Conservation (phyloP, 164 flowering plant genomes). For the Cinnamomum micranthum region DNA sequence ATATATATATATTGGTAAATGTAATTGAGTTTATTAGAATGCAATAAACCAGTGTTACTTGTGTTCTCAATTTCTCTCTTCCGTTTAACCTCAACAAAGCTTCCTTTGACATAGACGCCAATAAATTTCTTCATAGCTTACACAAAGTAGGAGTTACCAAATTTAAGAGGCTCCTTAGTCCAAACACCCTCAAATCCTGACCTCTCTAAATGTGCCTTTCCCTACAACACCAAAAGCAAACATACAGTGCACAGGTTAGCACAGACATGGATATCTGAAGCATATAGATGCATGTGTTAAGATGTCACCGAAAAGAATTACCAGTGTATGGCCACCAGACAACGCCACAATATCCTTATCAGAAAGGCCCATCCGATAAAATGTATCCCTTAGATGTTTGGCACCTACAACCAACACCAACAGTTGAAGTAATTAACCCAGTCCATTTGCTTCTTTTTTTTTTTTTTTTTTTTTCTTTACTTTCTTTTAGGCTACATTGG, state of each 20-base stretch:
- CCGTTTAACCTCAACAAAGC: not conserved
- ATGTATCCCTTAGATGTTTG: conserved; percentile 67
- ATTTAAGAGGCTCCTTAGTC: conserved; percentile 79
- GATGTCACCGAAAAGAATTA: conserved; percentile 16
- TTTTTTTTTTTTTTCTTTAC: too few species aligned
- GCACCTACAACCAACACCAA: conserved; percentile 42
- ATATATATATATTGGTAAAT: too few species aligned
- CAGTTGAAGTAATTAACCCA: not conserved
- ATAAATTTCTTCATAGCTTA: conserved; percentile 26
- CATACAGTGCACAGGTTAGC: not conserved
- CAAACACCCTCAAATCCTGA: conserved; percentile 94
- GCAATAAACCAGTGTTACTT: too few species aligned
- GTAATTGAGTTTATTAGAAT: too few species aligned
- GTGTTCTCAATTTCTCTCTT: too few species aligned
- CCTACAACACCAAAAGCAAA: conserved; percentile 35
- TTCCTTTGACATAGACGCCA: not conserved
- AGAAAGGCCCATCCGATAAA: conserved; percentile 84
- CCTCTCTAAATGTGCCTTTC: conserved; percentile 77
- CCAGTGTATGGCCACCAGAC: conserved; percentile 90
- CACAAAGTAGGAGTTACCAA: conserved; percentile 86
- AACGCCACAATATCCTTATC: conserved; percentile 93
- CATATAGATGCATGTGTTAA: not conserved
- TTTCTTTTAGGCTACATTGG: too few species aligned
- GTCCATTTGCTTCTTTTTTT: not conserved
- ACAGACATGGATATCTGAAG: not conserved